Base-by-base conservation (phyloP, 345 rosid species). In the Linum usitatissimum region DNA sequence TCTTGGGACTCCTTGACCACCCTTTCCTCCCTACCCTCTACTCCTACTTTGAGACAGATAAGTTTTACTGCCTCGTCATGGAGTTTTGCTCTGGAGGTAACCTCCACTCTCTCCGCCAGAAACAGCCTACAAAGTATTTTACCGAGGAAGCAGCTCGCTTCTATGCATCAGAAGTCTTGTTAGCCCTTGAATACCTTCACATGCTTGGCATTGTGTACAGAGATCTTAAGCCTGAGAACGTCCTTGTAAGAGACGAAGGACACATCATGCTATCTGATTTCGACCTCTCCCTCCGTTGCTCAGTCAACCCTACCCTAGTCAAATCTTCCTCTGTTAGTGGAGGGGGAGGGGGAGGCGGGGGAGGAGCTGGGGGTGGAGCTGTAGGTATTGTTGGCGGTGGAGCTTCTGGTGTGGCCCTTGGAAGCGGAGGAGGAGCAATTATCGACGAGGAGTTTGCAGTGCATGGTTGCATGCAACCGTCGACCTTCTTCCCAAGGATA, bases 101-200 rank as follows among this genome's bases (percentile, higher is more conserved):
- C 30, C 59, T 55, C 30, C 59, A 55, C 30, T 55, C 59, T 55
- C 59, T 55, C 28, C 59, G 59, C 59, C 59, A 55, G 59, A 55
- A 55, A 28, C 59, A 55, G 6, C 59, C 59, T 28, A 55, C 23
- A 28, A 55, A 55, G 59, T 55, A 55, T 6, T 55, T 55, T 30
- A n/a, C 59, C 8, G 59, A 55, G 30, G 59, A 55, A 10, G 59
- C 59, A 18, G 59, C 59, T 6, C 23, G 59, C 14, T 55, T 55
- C 59, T 55, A 6, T 12, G 59, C 59, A 18, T 18, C 59, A 10
- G 59, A 55, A 28, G 59, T 55, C 30, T 19, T 55, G 7, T 19
- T 55, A 12, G 59, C 20, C 20, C 59, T 55, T 12, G 59, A 55
- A 9, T 55, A 55, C 30, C 59, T 55, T 12, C 59, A 55, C 14